phyloP scores from a whole-genome alignment of 768 basidiomycete species.

The Multifurca ochricompacta region DNA sequence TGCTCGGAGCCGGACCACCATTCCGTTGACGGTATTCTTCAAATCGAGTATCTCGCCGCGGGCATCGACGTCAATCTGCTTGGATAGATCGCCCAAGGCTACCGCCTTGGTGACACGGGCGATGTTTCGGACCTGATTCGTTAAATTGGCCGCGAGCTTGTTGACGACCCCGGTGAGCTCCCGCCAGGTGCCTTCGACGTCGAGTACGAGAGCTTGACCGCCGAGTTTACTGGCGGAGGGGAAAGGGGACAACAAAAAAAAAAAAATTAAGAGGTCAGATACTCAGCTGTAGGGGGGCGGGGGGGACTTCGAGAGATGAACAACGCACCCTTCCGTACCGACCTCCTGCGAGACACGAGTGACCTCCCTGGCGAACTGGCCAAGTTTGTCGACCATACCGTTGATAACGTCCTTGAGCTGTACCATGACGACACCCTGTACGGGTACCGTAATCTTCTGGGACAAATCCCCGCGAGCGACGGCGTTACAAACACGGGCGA shows the following conservation, averaged over 20 bases:
- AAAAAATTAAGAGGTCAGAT: too few species aligned
- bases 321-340: slow-evolving; percentile 47
- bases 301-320: neutral
- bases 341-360: slow-evolving; percentile 78
- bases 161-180: slow-evolving; percentile 75
- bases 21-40: slow-evolving; percentile 48
- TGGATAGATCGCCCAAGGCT: slow-evolving; percentile 78
- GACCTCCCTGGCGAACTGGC: slow-evolving; percentile 82
- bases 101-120: slow-evolving; percentile 60
- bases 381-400: slow-evolving; percentile 51
- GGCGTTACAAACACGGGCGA: slow-evolving; percentile 45
- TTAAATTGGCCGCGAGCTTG: slow-evolving; percentile 66
- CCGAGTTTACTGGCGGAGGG: slow-evolving; percentile 52
- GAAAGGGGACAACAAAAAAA: neutral
- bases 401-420: slow-evolving; percentile 44
- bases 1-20: slow-evolving; percentile 43
- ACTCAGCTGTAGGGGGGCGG: too few species aligned
- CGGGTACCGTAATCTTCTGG: slow-evolving; percentile 44
- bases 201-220: slow-evolving; percentile 77
- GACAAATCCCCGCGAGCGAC: slow-evolving; percentile 43
- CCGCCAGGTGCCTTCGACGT: slow-evolving; percentile 81
- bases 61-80: slow-evolving; percentile 84
- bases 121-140: slow-evolving; percentile 44
- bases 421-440: slow-evolving; percentile 43
- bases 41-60: slow-evolving; percentile 81